Evolutionary conservation across 495 filamentous ascomycete species (phyloP).

Genomic region (Aspergillus panamensis): DNA sequence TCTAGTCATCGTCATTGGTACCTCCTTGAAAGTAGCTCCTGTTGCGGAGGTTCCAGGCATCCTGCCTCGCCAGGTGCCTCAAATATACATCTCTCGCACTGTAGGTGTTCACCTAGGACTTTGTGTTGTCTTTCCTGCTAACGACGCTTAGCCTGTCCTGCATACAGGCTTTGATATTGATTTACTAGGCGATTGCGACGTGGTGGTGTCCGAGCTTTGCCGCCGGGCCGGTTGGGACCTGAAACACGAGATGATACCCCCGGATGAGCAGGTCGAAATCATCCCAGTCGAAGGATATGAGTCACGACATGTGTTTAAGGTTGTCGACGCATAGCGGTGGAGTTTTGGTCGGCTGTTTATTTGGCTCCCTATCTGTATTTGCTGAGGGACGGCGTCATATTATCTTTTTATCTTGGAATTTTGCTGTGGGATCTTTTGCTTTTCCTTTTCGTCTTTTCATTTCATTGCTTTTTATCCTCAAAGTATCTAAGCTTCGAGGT

Average conservation of each 20-base stretch:
- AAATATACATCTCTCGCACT: conserved; percentile 89
- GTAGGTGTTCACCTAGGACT: conserved; percentile 37
- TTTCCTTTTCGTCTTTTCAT: conserved; percentile 9
- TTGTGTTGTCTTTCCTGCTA: conserved; percentile 1
- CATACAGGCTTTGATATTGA: conserved; percentile 96
- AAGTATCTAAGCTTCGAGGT: neutral
- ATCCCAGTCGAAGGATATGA: conserved; percentile 57
- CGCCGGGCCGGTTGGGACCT: conserved; percentile 83
- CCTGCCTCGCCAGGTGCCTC: conserved; percentile 73
- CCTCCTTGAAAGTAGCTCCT: conserved; percentile 92
- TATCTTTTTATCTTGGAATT: conserved; percentile 16
- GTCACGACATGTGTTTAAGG: conserved; percentile 62
- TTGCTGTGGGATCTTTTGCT: conserved; percentile 5
- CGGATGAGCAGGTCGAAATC: conserved; percentile 57
- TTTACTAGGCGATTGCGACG: conserved; percentile 88
- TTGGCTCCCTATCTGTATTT: conserved; percentile 22
- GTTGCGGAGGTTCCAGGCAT: conserved; percentile 87
- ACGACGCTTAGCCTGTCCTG: conserved; percentile 57
- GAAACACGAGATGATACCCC: conserved; percentile 80
- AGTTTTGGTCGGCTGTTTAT: conserved; percentile 34
- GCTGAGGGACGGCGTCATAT: conserved; percentile 30
- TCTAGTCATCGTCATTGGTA: conserved; percentile 95
- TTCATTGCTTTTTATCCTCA: conserved; percentile 6
- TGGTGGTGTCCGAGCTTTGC: conserved; percentile 85
- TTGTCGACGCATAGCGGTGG: conserved; percentile 46